A percentile compares a stretch with the other conserved stretches of the same genome.
phyloP scores from a whole-genome alignment of 371 early-diverging fungal species.

The Phascolomyces articulosus region DNA sequence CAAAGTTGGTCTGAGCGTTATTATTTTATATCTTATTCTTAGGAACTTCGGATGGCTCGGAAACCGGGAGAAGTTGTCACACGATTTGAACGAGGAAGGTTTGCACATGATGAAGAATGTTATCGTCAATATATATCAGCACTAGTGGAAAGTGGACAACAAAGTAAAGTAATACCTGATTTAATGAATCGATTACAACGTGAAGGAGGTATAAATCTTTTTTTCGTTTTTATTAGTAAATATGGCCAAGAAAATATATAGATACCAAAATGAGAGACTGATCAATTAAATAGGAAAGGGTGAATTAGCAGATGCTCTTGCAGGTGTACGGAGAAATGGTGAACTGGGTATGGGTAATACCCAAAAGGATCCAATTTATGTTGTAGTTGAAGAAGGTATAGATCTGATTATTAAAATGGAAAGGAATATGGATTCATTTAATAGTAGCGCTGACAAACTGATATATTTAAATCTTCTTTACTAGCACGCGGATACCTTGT shows the following conservation, averaged over 20 bases:
- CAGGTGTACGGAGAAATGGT: constrained; percentile 7
- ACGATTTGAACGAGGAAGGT: constrained; percentile 64
- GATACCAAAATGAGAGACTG: not conserved
- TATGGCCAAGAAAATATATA: not conserved
- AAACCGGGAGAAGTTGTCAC: constrained; percentile 51
- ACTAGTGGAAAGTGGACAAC: constrained; percentile 57
- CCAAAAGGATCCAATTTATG: constrained; percentile 58
- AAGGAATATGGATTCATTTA: not conserved
- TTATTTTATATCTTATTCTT: too few species aligned
- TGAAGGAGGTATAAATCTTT: constrained; percentile 21
- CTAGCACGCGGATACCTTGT: constrained; percentile 49
- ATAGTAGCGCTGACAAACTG: not conserved
- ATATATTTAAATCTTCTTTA: not conserved
- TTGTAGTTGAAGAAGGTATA: constrained; percentile 60
- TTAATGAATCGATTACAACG: constrained; percentile 54
- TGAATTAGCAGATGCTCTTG: constrained; percentile 12
- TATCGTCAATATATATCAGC: constrained; percentile 67
- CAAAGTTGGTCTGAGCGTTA: not conserved
- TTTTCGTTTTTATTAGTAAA: too few species aligned
- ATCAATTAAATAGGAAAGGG: not conserved
- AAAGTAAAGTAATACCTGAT: constrained; percentile 65
- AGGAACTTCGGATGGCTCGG: constrained; percentile 62
- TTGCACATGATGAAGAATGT: constrained; percentile 60
- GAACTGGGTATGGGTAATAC: constrained; percentile 12
- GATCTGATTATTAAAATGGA: not conserved